Percentiles rank a stretch among this genome's conserved stretches.
These are phyloP conservation scores for Phytomonas sp. DNA, from an alignment of 208 protist species.

Conservation along the genomic window DNA sequence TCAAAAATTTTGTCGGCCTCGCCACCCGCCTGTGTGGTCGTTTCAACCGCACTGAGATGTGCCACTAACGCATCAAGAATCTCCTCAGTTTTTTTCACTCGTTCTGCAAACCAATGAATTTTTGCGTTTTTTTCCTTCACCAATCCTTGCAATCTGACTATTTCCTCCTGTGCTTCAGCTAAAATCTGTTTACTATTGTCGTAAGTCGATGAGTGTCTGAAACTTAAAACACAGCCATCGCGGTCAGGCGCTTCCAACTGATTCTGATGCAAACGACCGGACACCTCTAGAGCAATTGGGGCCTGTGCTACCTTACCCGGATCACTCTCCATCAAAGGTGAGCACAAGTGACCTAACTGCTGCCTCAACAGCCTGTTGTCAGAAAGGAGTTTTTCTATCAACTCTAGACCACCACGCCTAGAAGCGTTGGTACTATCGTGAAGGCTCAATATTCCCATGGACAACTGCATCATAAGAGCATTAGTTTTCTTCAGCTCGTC, in stretches of 20 bases:
- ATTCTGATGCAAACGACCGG: neutral
- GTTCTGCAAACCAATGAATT: neutral
- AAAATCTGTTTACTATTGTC: neutral
- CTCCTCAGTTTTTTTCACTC: neutral
- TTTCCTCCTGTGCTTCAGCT: neutral
- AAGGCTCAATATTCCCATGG: slow-evolving; percentile 23
- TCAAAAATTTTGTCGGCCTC: neutral
- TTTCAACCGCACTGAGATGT: neutral
- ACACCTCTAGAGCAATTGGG: neutral
- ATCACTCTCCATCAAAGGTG: neutral
- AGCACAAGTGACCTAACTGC: neutral
- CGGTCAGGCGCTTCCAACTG: neutral
- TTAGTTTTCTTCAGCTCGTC: slow-evolving; percentile 12
- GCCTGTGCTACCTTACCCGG: neutral
- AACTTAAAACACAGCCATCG: neutral
- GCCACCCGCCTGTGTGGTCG: neutral
- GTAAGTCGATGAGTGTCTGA: neutral
- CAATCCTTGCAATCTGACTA: neutral
- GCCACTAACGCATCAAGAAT: neutral
- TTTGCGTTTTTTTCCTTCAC: neutral
- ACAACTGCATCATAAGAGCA: slow-evolving; percentile 27
- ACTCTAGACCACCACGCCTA: slow-evolving; percentile 6
- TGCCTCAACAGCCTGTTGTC: slow-evolving; percentile 17
- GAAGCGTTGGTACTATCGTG: slow-evolving; percentile 14
- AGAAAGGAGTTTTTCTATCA: slow-evolving; percentile 12